A percentile compares a stretch with the other conserved stretches of the same genome.
phyloP scores from a whole-genome alignment of 2,329 filamentous ascomycete genomes.

The Ophiocordyceps camponoti-leonardi region DNA sequence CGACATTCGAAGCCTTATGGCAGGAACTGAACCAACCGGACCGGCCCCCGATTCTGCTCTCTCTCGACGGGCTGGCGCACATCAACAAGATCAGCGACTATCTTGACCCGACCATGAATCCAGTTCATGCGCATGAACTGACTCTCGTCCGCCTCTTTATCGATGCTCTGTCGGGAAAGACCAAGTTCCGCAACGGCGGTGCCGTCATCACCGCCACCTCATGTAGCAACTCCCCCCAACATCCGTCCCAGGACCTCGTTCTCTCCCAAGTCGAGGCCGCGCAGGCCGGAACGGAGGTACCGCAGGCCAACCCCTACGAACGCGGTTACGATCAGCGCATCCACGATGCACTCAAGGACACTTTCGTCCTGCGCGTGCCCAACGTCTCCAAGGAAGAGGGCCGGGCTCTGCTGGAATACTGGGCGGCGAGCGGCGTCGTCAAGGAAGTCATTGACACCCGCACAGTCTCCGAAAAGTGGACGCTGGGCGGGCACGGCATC shows the following conservation, averaged over 20 bases:
- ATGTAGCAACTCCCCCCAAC: conserved; percentile 48
- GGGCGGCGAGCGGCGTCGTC: conserved; percentile 70
- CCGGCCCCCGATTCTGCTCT: conserved; percentile 48
- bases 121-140: conserved; percentile 77
- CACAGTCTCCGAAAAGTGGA: conserved; percentile 68
- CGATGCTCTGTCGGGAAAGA: conserved; percentile 48
- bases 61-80: conserved; percentile 64
- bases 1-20: conserved; percentile 68
- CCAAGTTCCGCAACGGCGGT: conserved; percentile 52
- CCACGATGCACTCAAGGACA: conserved; percentile 31
- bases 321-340: conserved; percentile 39
- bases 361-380: conserved; percentile 38
- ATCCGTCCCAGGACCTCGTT: conserved; percentile 51
- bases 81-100: conserved; percentile 69
- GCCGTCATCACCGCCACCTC: conserved; percentile 60
- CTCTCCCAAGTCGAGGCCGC: conserved; percentile 38
- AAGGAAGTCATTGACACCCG: conserved; percentile 52
- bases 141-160: conserved; percentile 59
- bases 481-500: conserved; percentile 61
- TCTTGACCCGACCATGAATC: conserved; percentile 49
- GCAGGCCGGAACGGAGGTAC: conserved; percentile 17
- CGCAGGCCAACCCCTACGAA: conserved; percentile 33
- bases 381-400: conserved; percentile 62
- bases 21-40: conserved; percentile 47
- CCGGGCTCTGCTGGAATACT: conserved; percentile 77